Evolutionary conservation across 2,329 filamentous ascomycete species (phyloP), one percentile per base, ranked within the genome.

Genomic region (Arthrobotrys pseudoclavata): DNA sequence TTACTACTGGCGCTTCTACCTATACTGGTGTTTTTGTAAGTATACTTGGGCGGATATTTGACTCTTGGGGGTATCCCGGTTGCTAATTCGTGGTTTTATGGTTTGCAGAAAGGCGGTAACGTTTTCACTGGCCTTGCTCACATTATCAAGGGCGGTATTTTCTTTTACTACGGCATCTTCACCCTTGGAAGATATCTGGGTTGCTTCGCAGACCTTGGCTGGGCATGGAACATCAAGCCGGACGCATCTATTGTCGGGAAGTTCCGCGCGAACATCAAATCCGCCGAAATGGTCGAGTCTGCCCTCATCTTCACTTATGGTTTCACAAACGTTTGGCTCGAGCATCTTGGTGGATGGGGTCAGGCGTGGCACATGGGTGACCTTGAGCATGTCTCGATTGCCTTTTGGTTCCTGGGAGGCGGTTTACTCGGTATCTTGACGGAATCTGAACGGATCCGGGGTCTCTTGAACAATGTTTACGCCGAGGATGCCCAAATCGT

Each of bases 131-230:
- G 95, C 1, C 86, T 97, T 48, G 95, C 95, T 6, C 95, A 98
- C 83, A 97, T 93, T 85, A 90, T 97, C 83, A 98, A 98, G 83
- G 95, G 95, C 53, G 92, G 92, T 2, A 91, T 98, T 68, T 98
- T 98, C 86, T 93, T 97, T 85, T 96, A 93, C 90, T 92, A 96
- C 79, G 95, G 95, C 7, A 84, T 97, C 20, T 85, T 97, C 76
- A 97, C 93, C 0, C 87, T 98, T 3, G 94, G 93, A 31, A 91
- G 95, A 69, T 97, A 93, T 91, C 89, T 94, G 82, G 95, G 95
- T 26, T 92, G 92, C 83, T 98, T 97, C 83, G 90, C 92, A 72
- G 92, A 97, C 76, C 88, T 95, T 70, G 95, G 95, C 80, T 98
- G 95, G 95, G 87, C 88, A 80, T 82, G 85, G 95, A 98, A 98